A percentile compares a stretch with the other conserved stretches of the same genome.
phyloP scores from a whole-genome alignment of 768 basidiomycete genomes.

The Hirschioporus abietinus region DNA sequence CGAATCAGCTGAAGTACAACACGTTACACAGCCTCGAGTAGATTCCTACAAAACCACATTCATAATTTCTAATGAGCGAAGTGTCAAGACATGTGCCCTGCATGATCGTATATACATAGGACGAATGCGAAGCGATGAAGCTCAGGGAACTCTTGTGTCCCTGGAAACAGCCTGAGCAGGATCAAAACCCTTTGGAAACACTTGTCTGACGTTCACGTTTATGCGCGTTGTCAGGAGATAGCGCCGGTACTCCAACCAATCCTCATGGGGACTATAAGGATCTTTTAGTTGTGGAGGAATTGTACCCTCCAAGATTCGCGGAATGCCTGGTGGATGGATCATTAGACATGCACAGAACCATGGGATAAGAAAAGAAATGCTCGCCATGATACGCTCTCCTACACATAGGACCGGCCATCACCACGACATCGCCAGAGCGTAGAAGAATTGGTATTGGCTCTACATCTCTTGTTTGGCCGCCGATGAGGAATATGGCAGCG shows the following conservation, averaged over 20 bases:
- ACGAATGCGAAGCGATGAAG: not conserved
- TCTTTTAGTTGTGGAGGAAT: constrained; percentile 55
- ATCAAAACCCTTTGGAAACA: constrained; percentile 69
- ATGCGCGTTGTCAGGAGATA: constrained; percentile 71
- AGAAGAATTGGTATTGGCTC: constrained; percentile 79
- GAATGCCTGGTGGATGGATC: constrained; percentile 52
- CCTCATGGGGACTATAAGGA: constrained; percentile 11
- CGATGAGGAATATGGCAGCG: constrained; percentile 85
- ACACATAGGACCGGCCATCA: constrained; percentile 88
- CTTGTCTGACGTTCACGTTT: constrained; percentile 90
- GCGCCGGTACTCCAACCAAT: constrained; percentile 26
- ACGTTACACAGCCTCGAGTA: not conserved
- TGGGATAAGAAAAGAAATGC: constrained; percentile 21
- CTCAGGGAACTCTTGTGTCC: not conserved
- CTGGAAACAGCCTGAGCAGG: constrained; percentile 15
- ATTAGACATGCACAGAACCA: not conserved
- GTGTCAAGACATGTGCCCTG: too few species aligned
- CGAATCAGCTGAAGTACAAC: not conserved
- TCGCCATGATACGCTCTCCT: constrained; percentile 91
- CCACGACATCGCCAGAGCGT: constrained; percentile 84
- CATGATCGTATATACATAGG: not conserved
- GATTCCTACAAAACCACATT: not conserved
- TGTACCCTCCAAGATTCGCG: constrained; percentile 79
- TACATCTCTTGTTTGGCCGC: constrained; percentile 70
- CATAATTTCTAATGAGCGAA: too few species aligned